phyloP scores from a whole-genome alignment of 495 filamentous ascomycete species.

The Penicillium bialowiezense region DNA sequence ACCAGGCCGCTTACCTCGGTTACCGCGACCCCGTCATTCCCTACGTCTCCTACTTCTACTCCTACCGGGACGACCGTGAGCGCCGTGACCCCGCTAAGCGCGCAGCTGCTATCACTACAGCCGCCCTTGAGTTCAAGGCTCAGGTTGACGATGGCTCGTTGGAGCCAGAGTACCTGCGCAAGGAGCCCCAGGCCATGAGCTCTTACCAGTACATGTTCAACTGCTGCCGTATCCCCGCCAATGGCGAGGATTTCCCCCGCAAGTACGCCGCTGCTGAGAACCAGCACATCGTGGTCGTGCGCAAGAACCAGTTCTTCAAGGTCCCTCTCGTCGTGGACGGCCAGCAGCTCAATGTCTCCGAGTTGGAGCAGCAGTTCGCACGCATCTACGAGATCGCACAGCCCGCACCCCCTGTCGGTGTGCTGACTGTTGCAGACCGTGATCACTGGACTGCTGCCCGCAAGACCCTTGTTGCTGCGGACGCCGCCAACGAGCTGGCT shows the following conservation, averaged over 20 bases:
- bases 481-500: conserved; percentile 69
- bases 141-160: conserved; percentile 79
- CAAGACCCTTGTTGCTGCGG: conserved; percentile 68
- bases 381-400: conserved; percentile 78
- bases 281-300: conserved; percentile 82
- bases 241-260: conserved; percentile 75
- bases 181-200: conserved; percentile 93
- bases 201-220: conserved; percentile 99
- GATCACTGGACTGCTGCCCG: conserved; percentile 90
- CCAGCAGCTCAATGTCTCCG: conserved; percentile 75
- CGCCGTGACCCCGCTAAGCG: conserved; percentile 87
- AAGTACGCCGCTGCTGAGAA: conserved; percentile 74
- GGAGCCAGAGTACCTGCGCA: conserved; percentile 98
- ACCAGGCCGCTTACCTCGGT: conserved; percentile 81
- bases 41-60: conserved; percentile 99
- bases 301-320: conserved; percentile 97
- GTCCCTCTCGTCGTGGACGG: conserved; percentile 72
- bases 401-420: conserved; percentile 70
- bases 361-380: conserved; percentile 85
- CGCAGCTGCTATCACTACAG: conserved; percentile 83
- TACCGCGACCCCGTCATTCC: conserved; percentile 97
- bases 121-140: conserved; percentile 88
- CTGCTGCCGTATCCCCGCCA: conserved; percentile 79
- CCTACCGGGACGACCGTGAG: conserved; percentile 87
- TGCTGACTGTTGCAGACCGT: conserved; percentile 86